Evolutionary conservation across 768 basidiomycete species (phyloP).

Genomic region (Lactarius evosmus): DNA sequence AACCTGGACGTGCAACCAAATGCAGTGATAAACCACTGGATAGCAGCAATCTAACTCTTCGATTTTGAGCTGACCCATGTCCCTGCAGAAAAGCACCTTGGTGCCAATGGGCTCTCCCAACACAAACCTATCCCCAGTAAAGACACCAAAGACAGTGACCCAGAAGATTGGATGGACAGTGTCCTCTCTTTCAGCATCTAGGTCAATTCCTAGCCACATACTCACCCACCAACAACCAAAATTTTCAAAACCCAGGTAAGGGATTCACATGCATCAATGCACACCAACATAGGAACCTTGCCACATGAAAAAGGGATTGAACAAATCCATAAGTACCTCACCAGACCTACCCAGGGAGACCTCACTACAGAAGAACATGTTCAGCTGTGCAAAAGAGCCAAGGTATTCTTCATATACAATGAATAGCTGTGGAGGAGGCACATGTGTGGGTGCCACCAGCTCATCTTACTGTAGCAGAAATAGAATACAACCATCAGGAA

Average conservation of each 20-base stretch:
- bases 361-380: no score
- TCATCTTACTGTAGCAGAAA: slow-evolving; percentile 22
- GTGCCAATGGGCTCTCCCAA: slow-evolving; percentile 36
- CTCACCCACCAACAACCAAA: no score
- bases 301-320: no score
- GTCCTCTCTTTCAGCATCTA: neutral
- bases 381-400: no score
- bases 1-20: slow-evolving; percentile 33
- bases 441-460: slow-evolving; percentile 23
- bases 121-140: neutral
- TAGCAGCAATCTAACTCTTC: slow-evolving; percentile 39
- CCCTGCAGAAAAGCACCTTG: slow-evolving; percentile 28
- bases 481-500: slow-evolving; percentile 27
- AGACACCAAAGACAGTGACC: neutral
- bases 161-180: neutral
- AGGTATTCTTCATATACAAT: no score
- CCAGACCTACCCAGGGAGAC: no score
- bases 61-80: slow-evolving; percentile 40
- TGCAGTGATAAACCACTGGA: slow-evolving; percentile 38
- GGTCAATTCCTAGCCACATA: no score
- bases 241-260: no score
- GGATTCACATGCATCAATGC: no score
- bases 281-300: no score
- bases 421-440: slow-evolving; percentile 21
- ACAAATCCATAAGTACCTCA: no score